phyloP scores from a whole-genome alignment of 768 basidiomycete genomes.

The Roridomyces roridus region DNA sequence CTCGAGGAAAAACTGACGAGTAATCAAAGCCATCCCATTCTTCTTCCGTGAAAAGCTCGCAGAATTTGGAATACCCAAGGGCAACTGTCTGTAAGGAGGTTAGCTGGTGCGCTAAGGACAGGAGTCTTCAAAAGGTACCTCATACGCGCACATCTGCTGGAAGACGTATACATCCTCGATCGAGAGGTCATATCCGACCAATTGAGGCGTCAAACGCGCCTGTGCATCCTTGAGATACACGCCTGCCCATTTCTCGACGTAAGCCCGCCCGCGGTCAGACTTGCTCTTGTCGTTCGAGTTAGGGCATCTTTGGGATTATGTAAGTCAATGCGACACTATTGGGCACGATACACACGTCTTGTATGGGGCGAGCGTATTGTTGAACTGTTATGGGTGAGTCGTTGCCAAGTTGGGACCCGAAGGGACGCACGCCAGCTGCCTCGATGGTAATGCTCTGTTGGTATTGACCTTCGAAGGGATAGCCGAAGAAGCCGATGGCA shows the following conservation, averaged over 20 bases:
- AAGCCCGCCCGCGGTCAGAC: slow-evolving; percentile 61
- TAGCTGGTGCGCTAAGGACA: too few species aligned
- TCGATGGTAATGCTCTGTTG: slow-evolving; percentile 81
- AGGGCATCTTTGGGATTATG: slow-evolving; percentile 52
- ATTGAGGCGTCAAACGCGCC: slow-evolving; percentile 59
- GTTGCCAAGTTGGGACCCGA: not conserved
- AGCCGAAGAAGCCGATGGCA: slow-evolving; percentile 77
- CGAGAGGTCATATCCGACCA: slow-evolving; percentile 67
- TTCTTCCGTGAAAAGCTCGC: slow-evolving; percentile 85
- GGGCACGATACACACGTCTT: too few species aligned
- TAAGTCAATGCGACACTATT: too few species aligned
- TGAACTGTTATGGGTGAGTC: slow-evolving; percentile 53
- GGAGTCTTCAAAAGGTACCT: slow-evolving; percentile 61
- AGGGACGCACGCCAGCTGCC: slow-evolving; percentile 52
- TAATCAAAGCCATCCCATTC: slow-evolving; percentile 97
- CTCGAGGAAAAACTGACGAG: slow-evolving; percentile 69
- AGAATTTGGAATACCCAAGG: slow-evolving; percentile 90
- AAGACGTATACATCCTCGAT: slow-evolving; percentile 76
- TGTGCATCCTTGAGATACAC: slow-evolving; percentile 76
- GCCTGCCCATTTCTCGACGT: slow-evolving; percentile 67
- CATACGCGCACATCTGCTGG: slow-evolving; percentile 87
- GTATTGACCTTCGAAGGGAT: slow-evolving; percentile 74
- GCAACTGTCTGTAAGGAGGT: slow-evolving; percentile 72
- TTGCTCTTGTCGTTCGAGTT: slow-evolving; percentile 60
- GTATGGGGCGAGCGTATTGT: slow-evolving; percentile 88